Evolutionary conservation across 495 filamentous ascomycete species (phyloP), one percentile per base, ranked within the genome.

Genomic region (Hyphodiscus hymeniophilus): DNA sequence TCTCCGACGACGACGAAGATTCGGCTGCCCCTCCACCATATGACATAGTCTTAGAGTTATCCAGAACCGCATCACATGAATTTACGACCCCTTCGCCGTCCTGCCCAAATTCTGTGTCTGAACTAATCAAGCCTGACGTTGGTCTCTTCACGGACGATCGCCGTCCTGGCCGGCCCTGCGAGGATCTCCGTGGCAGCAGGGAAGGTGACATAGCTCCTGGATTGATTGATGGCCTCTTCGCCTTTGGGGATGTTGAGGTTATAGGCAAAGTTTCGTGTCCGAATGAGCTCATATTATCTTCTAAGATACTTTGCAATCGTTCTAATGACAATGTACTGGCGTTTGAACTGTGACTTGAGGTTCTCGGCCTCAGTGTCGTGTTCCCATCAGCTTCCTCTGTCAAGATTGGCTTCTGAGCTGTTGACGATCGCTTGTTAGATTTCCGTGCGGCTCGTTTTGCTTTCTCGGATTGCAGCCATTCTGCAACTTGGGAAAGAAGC

Each of bases 1-100:
- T 50, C 16, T 72, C 62, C 32, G 59, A 56, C n/a, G 45, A 42
- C 32, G 59, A 56, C 0, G 45, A 42, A 5, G 51, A 54, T 11
- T 51, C 63, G 60, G 74, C 72, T 32, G 64, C 65, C 10, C 83
- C 84, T 15, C 78, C 79, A 15, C 68, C 72, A 60, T 91, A 94
- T 21, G 81, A 75, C 48, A 94, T 62, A 0, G 88, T 91, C 63
- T 88, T 91, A 6, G 87, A 84, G 58, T 96, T 96, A 61, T 96
- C 88, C 24, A 96, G 75, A 3, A 78, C 61, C 12, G 74, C 85
- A 57, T 96, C 87, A 48, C 88, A 90, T 51, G 70, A 75, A 5
- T 88, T 87, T 2, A 91, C 83, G 23, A 80, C 53, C 18, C 78
- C 69, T 38, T 92, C 86, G 12, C 73, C 70, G 44, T 91, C 87